Evolutionary conservation across 768 basidiomycete genomes (phyloP), one percentile per base, ranked within the genome.

Genomic region (Pleurotus salmoneostramineus): DNA sequence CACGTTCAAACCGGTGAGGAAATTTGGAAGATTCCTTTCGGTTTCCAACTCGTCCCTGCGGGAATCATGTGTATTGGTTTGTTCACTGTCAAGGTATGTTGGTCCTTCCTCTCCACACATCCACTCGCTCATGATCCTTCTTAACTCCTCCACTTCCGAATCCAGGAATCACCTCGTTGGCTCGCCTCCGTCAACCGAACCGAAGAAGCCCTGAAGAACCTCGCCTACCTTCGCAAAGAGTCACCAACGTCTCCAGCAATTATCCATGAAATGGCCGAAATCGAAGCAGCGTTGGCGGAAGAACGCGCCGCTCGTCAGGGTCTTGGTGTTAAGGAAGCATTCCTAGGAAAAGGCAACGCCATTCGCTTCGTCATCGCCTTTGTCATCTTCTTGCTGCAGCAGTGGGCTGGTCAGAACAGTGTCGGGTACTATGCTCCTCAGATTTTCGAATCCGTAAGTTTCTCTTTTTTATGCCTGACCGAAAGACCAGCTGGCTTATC

Each of bases 391-490:
- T 67, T 89, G 59, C 74, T 93, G 6, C 92, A 93, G 63, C 90
- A 93, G 66, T 92, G 87, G 87, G 80, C 82, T 50, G 93, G 93
- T 0, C 92, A 93, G 68, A 91, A 94, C 71, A 85, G 87, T 0
- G 87, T 93, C 62, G 76, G 74, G 77, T 88, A 90, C 67, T 89
- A 90, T 60, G 85, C 87, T 1, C 86, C 89, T 5, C 85, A 87
- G 64, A 87, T 90, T 60, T 90, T 90, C 68, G 71, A 75, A 6
- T 83, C 87, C 15, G 83, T 87, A 60, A 63, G 77, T 68, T 34
- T 42, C 40, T 34, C 36, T 44, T 1, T 1, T 58, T 27, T 17
- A 6, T 45, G 27, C 59, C 12, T 47, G 61, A 5, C 46, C 8
- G 5, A 27, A 5, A 48, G 21, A 58, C 34, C 35, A 40, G 56